Evolutionary conservation across 257 asterid species (phyloP).

Genomic region (Voacanga thouarsii): DNA sequence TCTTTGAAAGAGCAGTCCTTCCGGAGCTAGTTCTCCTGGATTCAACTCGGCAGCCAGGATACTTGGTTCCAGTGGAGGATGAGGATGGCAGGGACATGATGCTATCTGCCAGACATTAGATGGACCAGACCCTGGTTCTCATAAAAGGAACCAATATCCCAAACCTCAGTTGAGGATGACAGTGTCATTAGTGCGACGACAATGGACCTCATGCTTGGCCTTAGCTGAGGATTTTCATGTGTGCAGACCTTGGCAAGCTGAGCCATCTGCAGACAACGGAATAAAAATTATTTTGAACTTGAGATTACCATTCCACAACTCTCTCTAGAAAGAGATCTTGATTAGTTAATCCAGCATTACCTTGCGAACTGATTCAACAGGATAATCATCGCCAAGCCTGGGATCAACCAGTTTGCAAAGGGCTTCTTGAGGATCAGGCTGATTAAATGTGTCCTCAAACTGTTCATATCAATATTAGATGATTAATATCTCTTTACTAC

Average conservation of each 20-base stretch:
- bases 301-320: background rate
- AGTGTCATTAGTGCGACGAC: slow-evolving; percentile 89
- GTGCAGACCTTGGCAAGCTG: slow-evolving; percentile 82
- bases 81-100: background rate
- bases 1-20: background rate
- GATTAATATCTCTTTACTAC: background rate
- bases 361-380: slow-evolving; percentile 65
- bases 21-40: background rate
- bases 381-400: slow-evolving; percentile 57
- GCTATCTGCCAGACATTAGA: slow-evolving; percentile 67
- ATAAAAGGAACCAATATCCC: slow-evolving; percentile 77
- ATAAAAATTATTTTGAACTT: background rate
- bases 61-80: background rate
- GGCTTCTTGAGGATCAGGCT: slow-evolving; percentile 46
- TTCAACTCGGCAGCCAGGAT: background rate
- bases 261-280: slow-evolving; percentile 47
- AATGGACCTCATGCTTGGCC: slow-evolving; percentile 91
- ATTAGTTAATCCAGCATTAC: slow-evolving; percentile 26
- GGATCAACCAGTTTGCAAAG: slow-evolving; percentile 65
- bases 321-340: background rate
- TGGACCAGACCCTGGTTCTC: slow-evolving; percentile 67
- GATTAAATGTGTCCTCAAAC: slow-evolving; percentile 67
- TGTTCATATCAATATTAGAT: slow-evolving; percentile 22
- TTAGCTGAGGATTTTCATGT: slow-evolving; percentile 68
- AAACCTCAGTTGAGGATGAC: slow-evolving; percentile 76